A percentile compares a stretch with the other conserved stretches of the same genome.
These are phyloP conservation scores for Aspergillus hiratsukae DNA, from an alignment of 2,329 filamentous ascomycete genomes.

Conservation along the genomic window DNA sequence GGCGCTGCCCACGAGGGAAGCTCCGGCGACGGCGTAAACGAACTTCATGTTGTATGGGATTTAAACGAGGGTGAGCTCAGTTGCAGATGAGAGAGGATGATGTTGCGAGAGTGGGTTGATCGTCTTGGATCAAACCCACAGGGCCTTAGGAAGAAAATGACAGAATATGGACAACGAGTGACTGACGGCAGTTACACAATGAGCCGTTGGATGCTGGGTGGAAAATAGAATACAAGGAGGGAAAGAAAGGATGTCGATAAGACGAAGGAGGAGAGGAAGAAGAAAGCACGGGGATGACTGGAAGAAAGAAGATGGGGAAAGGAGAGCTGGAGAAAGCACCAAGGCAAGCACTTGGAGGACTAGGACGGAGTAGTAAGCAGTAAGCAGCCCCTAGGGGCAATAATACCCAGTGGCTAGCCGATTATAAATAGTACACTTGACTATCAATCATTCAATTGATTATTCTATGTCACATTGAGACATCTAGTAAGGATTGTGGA, in stretches of 20 bases:
- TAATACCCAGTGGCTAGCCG: background rate
- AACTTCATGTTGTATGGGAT: constrained; percentile 51
- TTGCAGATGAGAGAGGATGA: background rate
- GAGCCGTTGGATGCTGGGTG: background rate
- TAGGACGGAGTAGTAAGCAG: background rate
- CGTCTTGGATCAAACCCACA: constrained; percentile 3
- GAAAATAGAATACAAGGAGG: constrained; percentile 2
- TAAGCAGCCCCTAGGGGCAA: background rate
- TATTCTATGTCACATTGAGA: background rate
- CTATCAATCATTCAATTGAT: background rate
- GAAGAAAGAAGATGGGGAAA: constrained; percentile 7
- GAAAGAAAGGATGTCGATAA: constrained; percentile 6
- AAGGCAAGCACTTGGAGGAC: background rate
- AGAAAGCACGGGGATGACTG: constrained; percentile 7
- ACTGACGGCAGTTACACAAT: background rate
- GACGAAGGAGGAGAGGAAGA: constrained; percentile 5
- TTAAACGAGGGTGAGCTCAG: background rate
- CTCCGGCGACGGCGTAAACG: constrained; percentile 47
- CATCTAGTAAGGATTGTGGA: background rate
- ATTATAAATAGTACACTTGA: background rate
- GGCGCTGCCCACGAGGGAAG: constrained; percentile 49
- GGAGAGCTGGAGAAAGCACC: constrained; percentile 6
- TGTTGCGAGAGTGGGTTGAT: constrained; percentile 1
- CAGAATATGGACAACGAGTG: constrained; percentile 2
- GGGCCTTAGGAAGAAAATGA: constrained; percentile 7